Percentiles rank a stretch among this genome's conserved stretches.
These are phyloP conservation scores for Sisymbrium irio DNA, from an alignment of 345 rosid genomes.

Conservation along the genomic window DNA sequence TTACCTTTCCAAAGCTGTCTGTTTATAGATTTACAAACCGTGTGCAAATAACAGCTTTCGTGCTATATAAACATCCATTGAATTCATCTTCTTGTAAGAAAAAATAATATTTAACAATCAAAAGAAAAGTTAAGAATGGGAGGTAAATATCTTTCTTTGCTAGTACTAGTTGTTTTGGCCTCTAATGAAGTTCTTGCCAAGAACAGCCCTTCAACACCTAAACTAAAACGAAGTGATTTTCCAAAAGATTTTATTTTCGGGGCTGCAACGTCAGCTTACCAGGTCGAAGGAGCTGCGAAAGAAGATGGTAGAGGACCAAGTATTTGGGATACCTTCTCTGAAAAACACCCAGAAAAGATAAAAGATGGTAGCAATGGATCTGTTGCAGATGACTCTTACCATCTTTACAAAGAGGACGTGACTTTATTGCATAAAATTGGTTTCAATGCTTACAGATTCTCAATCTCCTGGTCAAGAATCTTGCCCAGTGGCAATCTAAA, in stretches of 20 bases:
- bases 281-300: conserved; percentile 7
- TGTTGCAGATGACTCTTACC: conserved; percentile 5
- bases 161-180: background rate
- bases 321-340: no score
- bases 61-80: background rate
- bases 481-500: background rate
- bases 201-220: background rate
- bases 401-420: conserved; percentile 3
- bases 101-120: background rate
- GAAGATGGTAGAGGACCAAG: no score
- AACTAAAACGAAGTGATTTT: background rate
- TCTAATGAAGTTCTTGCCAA: background rate
- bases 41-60: background rate
- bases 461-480: conserved; percentile 2
- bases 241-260: conserved; percentile 4
- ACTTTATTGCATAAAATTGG: background rate
- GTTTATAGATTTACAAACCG: background rate
- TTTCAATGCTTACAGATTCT: conserved; percentile 3
- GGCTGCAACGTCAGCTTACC: background rate
- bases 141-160: background rate
- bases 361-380: conserved; percentile 8
- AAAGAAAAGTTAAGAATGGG: background rate
- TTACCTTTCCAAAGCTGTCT: background rate
- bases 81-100: background rate
- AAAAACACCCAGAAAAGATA: background rate